These are phyloP conservation scores for Xylaria sp. DNA, from an alignment of 2,329 filamentous ascomycete genomes.

Conservation along the genomic window DNA sequence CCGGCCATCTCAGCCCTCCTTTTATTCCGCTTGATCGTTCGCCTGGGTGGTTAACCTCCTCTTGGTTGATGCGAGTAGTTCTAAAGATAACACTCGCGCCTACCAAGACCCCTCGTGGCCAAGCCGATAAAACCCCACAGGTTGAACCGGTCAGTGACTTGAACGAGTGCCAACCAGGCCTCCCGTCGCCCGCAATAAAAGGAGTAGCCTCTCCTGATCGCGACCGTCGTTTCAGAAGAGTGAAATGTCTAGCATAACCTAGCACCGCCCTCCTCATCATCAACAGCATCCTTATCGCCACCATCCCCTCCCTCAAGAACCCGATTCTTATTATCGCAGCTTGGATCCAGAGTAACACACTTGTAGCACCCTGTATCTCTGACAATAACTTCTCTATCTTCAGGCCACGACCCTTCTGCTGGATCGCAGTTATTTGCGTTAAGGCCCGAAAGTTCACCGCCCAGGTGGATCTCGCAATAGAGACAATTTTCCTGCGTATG, in stretches of 20 bases:
- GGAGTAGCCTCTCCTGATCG: background rate
- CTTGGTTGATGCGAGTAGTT: no score
- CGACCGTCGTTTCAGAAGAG: background rate
- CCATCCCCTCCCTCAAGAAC: no score
- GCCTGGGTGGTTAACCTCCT: background rate
- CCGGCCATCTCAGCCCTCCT: background rate
- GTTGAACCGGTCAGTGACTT: background rate
- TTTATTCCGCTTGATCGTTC: background rate
- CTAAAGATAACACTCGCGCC: no score
- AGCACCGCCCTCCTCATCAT: conserved; percentile 31
- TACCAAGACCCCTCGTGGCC: background rate
- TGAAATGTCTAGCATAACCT: conserved; percentile 10
- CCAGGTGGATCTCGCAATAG: conserved; percentile 39
- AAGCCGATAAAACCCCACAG: background rate
- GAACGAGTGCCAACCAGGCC: background rate
- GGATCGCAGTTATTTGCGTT: conserved; percentile 34
- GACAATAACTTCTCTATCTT: conserved; percentile 29
- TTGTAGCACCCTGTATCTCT: background rate
- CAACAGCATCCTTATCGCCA: background rate
- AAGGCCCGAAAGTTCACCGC: conserved; percentile 22
- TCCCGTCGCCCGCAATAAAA: background rate
- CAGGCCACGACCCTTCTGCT: conserved; percentile 24
- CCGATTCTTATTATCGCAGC: background rate
- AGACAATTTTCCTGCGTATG: conserved; percentile 37
- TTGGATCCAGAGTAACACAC: background rate